Evolutionary conservation across 2,329 filamentous ascomycete genomes (phyloP).

Genomic region (Aspergillus carbonarius): DNA sequence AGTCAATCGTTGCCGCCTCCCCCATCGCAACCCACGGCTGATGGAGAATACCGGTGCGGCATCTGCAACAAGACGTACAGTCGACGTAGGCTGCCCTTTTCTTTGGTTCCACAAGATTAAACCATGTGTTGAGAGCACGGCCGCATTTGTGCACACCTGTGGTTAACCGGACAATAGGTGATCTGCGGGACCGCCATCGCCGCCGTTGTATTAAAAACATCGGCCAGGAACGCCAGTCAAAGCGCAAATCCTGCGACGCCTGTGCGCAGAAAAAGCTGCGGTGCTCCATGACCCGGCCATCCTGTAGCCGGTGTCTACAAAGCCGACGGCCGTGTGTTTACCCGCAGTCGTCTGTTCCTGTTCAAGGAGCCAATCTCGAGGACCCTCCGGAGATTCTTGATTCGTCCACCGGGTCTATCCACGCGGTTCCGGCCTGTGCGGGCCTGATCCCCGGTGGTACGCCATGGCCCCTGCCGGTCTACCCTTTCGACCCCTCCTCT

Average conservation of each 20-base stretch:
- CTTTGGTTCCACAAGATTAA: not conserved
- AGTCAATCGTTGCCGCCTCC: conserved; percentile 9
- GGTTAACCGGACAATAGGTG: conserved; percentile 11
- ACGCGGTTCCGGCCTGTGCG: not conserved
- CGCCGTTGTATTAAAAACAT: conserved; percentile 19
- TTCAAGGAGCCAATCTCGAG: not conserved
- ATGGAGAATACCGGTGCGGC: conserved; percentile 16
- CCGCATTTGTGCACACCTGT: not conserved
- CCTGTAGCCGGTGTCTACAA: conserved; percentile 17
- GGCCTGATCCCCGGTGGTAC: not conserved
- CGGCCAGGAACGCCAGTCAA: conserved; percentile 19
- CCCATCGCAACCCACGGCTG: conserved; percentile 20
- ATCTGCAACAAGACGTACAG: conserved; percentile 21
- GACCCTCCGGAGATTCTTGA: not conserved
- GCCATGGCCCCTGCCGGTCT: not conserved
- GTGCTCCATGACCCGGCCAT: conserved; percentile 19
- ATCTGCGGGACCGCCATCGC: conserved; percentile 21
- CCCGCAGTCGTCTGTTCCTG: conserved; percentile 12
- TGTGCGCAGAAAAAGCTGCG: conserved; percentile 22
- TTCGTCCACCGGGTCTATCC: not conserved
- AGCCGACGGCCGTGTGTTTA: conserved; percentile 13
- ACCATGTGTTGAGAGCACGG: not conserved
- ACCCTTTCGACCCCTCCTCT: not conserved
- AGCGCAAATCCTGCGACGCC: conserved; percentile 21
- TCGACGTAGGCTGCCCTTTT: conserved; percentile 14